Evolutionary conservation across 768 basidiomycete species (phyloP).

Genomic region (Macrocybe gigantea): DNA sequence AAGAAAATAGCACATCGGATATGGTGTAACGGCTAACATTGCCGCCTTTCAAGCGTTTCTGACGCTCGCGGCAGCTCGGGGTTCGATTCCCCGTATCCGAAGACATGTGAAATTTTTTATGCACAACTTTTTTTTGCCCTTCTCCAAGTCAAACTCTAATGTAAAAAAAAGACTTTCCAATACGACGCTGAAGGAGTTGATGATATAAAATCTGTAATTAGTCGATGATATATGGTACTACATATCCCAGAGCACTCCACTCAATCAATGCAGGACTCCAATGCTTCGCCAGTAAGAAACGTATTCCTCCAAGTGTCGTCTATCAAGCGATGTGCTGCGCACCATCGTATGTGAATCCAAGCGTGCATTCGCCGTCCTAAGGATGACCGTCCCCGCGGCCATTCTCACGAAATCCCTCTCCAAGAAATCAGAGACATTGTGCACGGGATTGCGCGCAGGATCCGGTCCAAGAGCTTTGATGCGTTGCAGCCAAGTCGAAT

Average conservation of each 20-base stretch:
- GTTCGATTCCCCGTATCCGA: constrained; percentile 55
- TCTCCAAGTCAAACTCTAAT: too few relatives aligned
- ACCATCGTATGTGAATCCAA: constrained; percentile 23
- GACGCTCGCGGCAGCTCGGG: constrained; percentile 52
- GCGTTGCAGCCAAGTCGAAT: constrained; percentile 21
- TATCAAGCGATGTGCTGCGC: constrained; percentile 22
- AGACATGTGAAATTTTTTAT: too few relatives aligned
- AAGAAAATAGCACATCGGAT: constrained; percentile 19
- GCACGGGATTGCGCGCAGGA: constrained; percentile 18
- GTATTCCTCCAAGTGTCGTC: constrained; percentile 23
- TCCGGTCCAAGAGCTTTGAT: constrained; percentile 21
- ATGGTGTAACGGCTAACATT: constrained; percentile 60
- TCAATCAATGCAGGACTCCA: constrained; percentile 10
- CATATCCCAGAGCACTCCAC: too few relatives aligned
- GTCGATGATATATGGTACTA: too few relatives aligned
- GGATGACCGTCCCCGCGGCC: constrained; percentile 23
- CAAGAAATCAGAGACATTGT: constrained; percentile 23
- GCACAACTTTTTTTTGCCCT: too few relatives aligned
- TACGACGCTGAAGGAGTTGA: too few relatives aligned
- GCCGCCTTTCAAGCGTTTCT: constrained; percentile 43
- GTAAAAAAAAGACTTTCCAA: too few relatives aligned
- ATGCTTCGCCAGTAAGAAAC: constrained; percentile 24
- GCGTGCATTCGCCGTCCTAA: constrained; percentile 20
- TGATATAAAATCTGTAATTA: too few relatives aligned
- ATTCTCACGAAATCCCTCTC: constrained; percentile 26